Evolutionary conservation across 2,329 filamentous ascomycete species (phyloP).

Genomic region (Pestalotiopsis fici): DNA sequence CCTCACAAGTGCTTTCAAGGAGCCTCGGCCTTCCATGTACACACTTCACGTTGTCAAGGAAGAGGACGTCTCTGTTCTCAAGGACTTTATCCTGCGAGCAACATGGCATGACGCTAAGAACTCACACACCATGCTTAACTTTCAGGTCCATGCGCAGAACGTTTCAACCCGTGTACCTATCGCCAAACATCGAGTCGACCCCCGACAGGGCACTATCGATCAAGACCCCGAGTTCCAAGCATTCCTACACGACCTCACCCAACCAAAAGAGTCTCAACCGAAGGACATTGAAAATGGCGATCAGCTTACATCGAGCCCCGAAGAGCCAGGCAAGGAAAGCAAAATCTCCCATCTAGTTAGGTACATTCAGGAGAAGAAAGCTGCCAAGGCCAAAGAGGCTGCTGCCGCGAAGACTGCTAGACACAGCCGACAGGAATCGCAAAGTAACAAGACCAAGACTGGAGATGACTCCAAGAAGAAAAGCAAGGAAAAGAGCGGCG

Average conservation of each 20-base stretch:
- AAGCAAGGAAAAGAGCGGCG: slow-evolving; percentile 60
- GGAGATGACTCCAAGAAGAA: slow-evolving; percentile 53
- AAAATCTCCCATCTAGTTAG: slow-evolving; percentile 87
- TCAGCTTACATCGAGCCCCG: slow-evolving; percentile 48
- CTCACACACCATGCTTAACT: slow-evolving; percentile 68
- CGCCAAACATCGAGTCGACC: slow-evolving; percentile 74
- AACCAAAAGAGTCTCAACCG: slow-evolving; percentile 47
- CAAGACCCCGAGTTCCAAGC: slow-evolving; percentile 95
- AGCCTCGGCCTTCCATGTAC: slow-evolving; percentile 76
- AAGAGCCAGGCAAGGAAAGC: slow-evolving; percentile 48
- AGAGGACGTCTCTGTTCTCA: slow-evolving; percentile 66
- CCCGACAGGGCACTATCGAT: slow-evolving; percentile 90
- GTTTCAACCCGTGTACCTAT: slow-evolving; percentile 79
- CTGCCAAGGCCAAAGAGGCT: slow-evolving; percentile 43
- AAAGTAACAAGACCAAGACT: slow-evolving; percentile 49
- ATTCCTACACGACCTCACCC: slow-evolving; percentile 85
- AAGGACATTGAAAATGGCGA: slow-evolving; percentile 50
- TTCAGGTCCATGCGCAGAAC: slow-evolving; percentile 79
- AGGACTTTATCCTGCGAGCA: slow-evolving; percentile 67
- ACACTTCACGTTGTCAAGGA: slow-evolving; percentile 81
- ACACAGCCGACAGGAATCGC: slow-evolving; percentile 55
- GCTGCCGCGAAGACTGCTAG: slow-evolving; percentile 46
- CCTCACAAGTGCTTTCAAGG: slow-evolving; percentile 71
- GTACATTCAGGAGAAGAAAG: slow-evolving; percentile 89
- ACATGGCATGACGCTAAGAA: slow-evolving; percentile 82